phyloP scores from a whole-genome alignment of 2,329 filamentous ascomycete species.

The Sporothrix brasiliensis region DNA sequence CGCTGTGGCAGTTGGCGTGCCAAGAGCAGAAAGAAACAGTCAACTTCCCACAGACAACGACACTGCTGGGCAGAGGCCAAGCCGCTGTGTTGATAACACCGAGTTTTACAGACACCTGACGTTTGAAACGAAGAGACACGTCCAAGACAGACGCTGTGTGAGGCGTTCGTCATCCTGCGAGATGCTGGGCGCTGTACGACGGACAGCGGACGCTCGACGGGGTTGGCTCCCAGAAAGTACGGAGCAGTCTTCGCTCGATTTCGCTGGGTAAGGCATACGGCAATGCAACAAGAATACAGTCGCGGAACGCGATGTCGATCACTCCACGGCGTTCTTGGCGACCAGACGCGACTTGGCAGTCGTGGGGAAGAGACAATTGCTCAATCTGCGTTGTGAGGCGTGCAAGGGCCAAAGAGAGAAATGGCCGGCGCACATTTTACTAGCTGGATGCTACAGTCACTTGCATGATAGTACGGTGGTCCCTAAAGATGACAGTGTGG shows the following conservation, averaged over 20 bases:
- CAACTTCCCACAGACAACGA: neutral
- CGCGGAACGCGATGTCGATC: constrained; percentile 8
- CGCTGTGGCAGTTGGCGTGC: neutral
- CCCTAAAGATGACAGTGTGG: too few relatives aligned
- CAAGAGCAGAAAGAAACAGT: neutral
- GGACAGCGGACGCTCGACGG: too few relatives aligned
- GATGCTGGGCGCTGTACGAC: neutral
- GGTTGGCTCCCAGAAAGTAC: neutral
- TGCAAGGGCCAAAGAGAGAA: neutral
- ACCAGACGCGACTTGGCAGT: neutral
- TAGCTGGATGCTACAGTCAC: neutral
- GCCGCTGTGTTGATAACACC: neutral
- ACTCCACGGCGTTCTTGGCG: neutral
- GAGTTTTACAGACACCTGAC: neutral
- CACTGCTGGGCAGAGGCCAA: neutral
- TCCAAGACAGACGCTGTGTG: constrained; percentile 8
- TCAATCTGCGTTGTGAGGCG: neutral
- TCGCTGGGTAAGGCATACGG: neutral
- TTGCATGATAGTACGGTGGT: neutral
- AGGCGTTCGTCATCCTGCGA: neutral
- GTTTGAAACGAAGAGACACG: neutral
- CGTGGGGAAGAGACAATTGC: neutral
- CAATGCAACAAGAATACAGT: neutral
- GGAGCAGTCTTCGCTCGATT: neutral
- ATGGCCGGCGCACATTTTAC: neutral